Base-by-base conservation (phyloP, 75 land plant species). In the Sequoiadendron giganteum region DNA sequence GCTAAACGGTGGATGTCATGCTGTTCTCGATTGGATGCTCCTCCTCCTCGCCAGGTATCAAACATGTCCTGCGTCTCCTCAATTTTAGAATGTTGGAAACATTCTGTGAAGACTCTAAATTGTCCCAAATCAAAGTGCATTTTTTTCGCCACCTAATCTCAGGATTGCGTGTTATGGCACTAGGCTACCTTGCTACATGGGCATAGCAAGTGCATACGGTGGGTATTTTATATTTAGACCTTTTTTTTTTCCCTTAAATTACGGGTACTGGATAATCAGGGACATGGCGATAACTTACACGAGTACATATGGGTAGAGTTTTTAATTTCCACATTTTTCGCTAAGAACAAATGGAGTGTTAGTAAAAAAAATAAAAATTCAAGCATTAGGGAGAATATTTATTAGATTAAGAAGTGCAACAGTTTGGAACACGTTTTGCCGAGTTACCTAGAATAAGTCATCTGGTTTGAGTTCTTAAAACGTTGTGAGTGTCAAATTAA, bases 1-100 rank as follows among this genome's bases (percentile, higher is more conserved):
- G 38, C n/a, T 34, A 73, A 73, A 32, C 11, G 77, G 36, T 73
- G 77, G 34, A 32, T 73, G 77, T 73, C 77, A 34, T 73, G 77
- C 34, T 73, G 77, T 73, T 73, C 77, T 32, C 77, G 77, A 73
- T 73, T 73, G 77, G 77, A 73, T 34, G 38, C 38, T 73, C 77
- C 77, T 73, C 77, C 77, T 34, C 77, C 77, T 32, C 77, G 77
- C 38, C 77, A 73, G 77, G 77, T 73, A 73, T 34, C 77, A 34
- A 73, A 10, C 4, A 10, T 73, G 10, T 73, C 75, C 30, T n/a
- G 2, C 34, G 11, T 73, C 34, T 73, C 36, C 11, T 34, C 77
- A 73, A 65, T 65, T 65, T 65, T 65, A 25, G 28, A 65, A 65
- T 65, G n/a, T 65, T 0, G 28, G 28, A 65, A 65, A 65, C 70